A percentile compares a stretch with the other conserved stretches of the same genome.
phyloP scores from a whole-genome alignment of 2,329 filamentous ascomycete genomes.

The Aureobasidium sp. region DNA sequence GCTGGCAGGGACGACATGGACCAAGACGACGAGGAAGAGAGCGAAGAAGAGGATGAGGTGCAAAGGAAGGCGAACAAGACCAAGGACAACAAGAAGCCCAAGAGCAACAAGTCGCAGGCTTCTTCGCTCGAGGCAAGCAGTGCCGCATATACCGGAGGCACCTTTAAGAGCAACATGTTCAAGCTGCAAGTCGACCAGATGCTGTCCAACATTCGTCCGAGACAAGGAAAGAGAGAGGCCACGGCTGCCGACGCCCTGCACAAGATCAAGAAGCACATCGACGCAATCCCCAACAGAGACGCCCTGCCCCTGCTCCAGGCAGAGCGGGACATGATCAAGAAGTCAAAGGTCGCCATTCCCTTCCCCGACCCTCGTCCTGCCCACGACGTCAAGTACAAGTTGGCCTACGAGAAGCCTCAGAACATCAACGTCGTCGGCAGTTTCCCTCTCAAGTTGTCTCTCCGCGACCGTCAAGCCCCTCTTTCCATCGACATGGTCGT shows the following conservation, averaged over 20 bases:
- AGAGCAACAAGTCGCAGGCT: slow-evolving; percentile 15
- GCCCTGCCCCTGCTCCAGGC: slow-evolving; percentile 56
- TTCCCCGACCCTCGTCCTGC: slow-evolving; percentile 75
- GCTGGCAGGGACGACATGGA: slow-evolving; percentile 14
- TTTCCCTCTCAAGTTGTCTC: slow-evolving; percentile 69
- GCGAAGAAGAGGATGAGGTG: slow-evolving; percentile 2
- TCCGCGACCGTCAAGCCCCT: slow-evolving; percentile 49
- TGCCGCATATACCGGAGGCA: slow-evolving; percentile 43
- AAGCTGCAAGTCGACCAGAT: slow-evolving; percentile 62
- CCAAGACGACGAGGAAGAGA: not conserved
- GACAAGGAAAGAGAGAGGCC: slow-evolving; percentile 51
- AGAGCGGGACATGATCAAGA: slow-evolving; percentile 58
- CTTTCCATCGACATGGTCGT: slow-evolving; percentile 75
- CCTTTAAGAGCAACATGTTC: slow-evolving; percentile 61
- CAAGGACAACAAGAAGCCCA: slow-evolving; percentile 12
- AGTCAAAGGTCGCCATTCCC: slow-evolving; percentile 64
- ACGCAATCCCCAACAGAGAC: slow-evolving; percentile 46
- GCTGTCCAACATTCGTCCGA: slow-evolving; percentile 49
- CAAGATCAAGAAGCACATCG: slow-evolving; percentile 50
- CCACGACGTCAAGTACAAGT: slow-evolving; percentile 71
- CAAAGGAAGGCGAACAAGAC: not conserved
- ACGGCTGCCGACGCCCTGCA: slow-evolving; percentile 49
- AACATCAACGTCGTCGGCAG: slow-evolving; percentile 85
- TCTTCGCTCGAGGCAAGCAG: slow-evolving; percentile 19
- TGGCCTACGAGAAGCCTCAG: slow-evolving; percentile 67